These are phyloP conservation scores for Kentomonas sorsogonicus DNA, from an alignment of 208 protist species.

Conservation along the genomic window DNA sequence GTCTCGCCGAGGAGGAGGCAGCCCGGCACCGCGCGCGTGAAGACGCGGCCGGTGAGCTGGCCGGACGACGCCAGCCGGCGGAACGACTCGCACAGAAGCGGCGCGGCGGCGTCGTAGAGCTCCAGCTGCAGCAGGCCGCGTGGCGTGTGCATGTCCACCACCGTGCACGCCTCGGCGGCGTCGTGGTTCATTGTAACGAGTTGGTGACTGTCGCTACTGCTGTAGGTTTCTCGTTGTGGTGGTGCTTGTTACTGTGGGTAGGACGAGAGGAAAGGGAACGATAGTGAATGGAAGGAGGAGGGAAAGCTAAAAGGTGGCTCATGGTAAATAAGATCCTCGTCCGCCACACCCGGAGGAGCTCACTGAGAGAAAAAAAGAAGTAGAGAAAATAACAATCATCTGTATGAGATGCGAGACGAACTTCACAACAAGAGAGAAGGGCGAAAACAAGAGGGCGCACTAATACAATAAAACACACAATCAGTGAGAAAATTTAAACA, in stretches of 20 bases:
- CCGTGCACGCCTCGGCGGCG: conserved; percentile 9
- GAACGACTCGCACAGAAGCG: conserved; percentile 25
- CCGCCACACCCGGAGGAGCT: too few species aligned
- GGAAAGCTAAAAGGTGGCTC: not conserved
- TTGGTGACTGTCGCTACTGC: too few species aligned
- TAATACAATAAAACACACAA: not conserved
- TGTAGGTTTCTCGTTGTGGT: too few species aligned
- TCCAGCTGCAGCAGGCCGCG: conserved; percentile 42
- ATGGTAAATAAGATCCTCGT: too few species aligned
- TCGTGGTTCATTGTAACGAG: too few species aligned
- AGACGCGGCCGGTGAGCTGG: conserved; percentile 36
- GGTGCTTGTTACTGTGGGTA: too few species aligned
- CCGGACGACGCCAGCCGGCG: conserved; percentile 35
- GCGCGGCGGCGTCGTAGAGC: conserved; percentile 38
- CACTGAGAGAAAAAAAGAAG: too few species aligned
- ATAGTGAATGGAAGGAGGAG: not conserved
- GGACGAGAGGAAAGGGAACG: not conserved
- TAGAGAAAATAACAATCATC: too few species aligned
- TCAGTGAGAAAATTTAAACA: not conserved
- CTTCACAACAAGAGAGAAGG: too few species aligned
- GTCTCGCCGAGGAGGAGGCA: conserved; percentile 26
- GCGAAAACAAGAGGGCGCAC: too few species aligned
- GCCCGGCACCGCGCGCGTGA: conserved; percentile 26
- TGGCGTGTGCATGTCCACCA: conserved; percentile 41
- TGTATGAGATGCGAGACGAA: too few species aligned